A percentile compares a stretch with the other conserved stretches of the same genome.
Conservation (phyloP, 768 basidiomycete genomes). For the Strobilomyces confusus region DNA sequence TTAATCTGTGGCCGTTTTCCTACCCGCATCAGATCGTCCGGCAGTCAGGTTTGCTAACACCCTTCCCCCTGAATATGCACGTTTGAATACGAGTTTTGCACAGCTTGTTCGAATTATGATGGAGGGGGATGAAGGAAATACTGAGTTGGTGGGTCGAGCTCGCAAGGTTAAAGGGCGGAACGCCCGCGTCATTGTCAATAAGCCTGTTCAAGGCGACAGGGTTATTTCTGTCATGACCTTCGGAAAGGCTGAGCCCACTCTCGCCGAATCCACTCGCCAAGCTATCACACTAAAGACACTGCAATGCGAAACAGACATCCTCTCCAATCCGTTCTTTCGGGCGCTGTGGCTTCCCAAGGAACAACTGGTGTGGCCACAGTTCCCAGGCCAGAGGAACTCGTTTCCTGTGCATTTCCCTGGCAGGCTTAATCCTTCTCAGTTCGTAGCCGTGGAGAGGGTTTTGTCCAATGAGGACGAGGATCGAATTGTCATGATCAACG, state of each 20-base stretch:
- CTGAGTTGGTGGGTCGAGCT: conserved; percentile 17
- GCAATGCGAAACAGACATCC: conserved; percentile 11
- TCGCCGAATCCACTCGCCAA: conserved; percentile 42
- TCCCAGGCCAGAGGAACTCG: background rate
- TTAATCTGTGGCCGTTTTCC: conserved; percentile 42
- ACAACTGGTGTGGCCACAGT: conserved; percentile 14
- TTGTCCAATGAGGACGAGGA: conserved; percentile 21
- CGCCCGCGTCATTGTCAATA: conserved; percentile 29
- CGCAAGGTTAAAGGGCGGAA: conserved; percentile 35
- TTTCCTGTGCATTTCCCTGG: conserved; percentile 1
- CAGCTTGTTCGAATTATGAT: conserved; percentile 23
- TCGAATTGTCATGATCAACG: conserved; percentile 28
- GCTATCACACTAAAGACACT: conserved; percentile 21
- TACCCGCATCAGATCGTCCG: conserved; percentile 38
- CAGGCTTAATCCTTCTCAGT: conserved; percentile 27
- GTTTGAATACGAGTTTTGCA: background rate
- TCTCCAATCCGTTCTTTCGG: conserved; percentile 24
- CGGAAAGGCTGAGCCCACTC: conserved; percentile 53
- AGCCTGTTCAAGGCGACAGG: conserved; percentile 9
- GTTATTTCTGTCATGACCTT: conserved; percentile 41
- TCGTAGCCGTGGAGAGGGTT: conserved; percentile 25
- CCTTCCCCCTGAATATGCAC: background rate
- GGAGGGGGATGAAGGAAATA: background rate
- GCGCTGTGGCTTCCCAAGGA: conserved; percentile 27
- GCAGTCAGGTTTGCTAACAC: conserved; percentile 34